These are phyloP conservation scores for Reutealis trisperma DNA, from an alignment of 345 rosid species.

Conservation along the genomic window DNA sequence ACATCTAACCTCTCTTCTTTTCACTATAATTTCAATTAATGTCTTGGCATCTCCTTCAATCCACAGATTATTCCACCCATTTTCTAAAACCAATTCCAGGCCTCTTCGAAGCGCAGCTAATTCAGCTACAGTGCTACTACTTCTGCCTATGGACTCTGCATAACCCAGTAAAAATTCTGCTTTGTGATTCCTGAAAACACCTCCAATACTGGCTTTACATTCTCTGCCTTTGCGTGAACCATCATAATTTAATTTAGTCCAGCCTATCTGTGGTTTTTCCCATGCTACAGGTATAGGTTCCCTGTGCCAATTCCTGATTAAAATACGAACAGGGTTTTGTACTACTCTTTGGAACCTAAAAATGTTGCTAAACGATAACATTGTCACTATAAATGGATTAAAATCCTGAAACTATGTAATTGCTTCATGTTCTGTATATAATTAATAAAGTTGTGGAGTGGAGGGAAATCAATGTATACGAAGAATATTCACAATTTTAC, in stretches of 20 bases:
- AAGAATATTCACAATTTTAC: slow-evolving; percentile 17
- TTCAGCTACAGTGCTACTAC: slow-evolving; percentile 72
- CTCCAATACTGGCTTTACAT: slow-evolving; percentile 76
- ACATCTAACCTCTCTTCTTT: slow-evolving; percentile 51
- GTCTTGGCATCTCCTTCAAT: slow-evolving; percentile 79
- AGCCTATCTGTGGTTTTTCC: slow-evolving; percentile 64
- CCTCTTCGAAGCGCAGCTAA: slow-evolving; percentile 73
- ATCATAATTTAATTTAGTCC: slow-evolving; percentile 87
- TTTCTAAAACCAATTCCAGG: slow-evolving; percentile 69
- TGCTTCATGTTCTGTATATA: slow-evolving; percentile 8
- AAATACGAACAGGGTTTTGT: slow-evolving; percentile 28
- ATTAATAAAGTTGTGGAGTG: slow-evolving; percentile 19
- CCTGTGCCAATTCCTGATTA: slow-evolving; percentile 49
- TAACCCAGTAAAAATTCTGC: slow-evolving; percentile 81
- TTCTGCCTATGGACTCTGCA: slow-evolving; percentile 69
- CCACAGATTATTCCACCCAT: slow-evolving; percentile 75
- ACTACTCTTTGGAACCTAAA: slow-evolving; percentile 37
- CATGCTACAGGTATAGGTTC: slow-evolving; percentile 66
- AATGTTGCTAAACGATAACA: slow-evolving; percentile 43
- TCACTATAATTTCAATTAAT: slow-evolving; percentile 55
- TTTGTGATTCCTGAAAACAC: slow-evolving; percentile 74
- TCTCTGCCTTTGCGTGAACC: slow-evolving; percentile 58
- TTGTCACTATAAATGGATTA: background rate
- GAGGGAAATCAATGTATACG: slow-evolving; percentile 25
- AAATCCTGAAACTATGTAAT: too few relatives aligned